Percentiles rank a stretch among this genome's conserved stretches.
phyloP scores from a whole-genome alignment of 805 yeast genomes.

The Torulaspora gathmanii region DNA sequence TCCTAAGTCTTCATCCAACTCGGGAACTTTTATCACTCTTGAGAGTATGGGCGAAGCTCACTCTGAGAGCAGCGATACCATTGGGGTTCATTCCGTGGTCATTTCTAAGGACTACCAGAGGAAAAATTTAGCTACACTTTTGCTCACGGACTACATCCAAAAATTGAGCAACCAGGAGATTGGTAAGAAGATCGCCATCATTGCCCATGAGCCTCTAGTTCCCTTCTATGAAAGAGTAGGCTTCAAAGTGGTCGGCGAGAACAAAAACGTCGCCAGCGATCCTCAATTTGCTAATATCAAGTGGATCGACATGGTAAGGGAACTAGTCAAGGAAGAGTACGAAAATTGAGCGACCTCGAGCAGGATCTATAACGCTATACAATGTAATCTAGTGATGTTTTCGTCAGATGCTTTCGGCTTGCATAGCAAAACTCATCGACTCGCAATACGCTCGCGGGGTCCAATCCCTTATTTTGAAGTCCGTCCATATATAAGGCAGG shows the following conservation, averaged over 20 bases:
- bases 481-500: background rate
- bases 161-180: constrained; percentile 82
- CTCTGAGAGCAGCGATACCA: constrained; percentile 62
- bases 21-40: constrained; percentile 25
- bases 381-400: constrained; percentile 4
- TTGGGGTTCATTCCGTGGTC: constrained; percentile 80
- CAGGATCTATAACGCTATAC: background rate
- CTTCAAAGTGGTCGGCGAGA: constrained; percentile 64
- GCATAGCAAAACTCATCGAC: no score
- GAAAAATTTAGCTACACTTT: constrained; percentile 72
- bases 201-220: constrained; percentile 63
- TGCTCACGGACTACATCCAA: constrained; percentile 86
- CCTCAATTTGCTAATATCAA: constrained; percentile 29
- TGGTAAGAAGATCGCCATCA: constrained; percentile 68
- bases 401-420: no score
- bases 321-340: constrained; percentile 35
- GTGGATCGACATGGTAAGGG: constrained; percentile 38
- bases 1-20: constrained; percentile 14
- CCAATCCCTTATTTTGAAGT: background rate
- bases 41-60: constrained; percentile 46
- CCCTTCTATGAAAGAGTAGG: constrained; percentile 82
- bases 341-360: constrained; percentile 20
- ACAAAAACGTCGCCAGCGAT: constrained; percentile 29
- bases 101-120: constrained; percentile 76
- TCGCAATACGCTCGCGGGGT: no score